phyloP scores from a whole-genome alignment of 345 rosid genomes.

The Aethionema arabicum region DNA sequence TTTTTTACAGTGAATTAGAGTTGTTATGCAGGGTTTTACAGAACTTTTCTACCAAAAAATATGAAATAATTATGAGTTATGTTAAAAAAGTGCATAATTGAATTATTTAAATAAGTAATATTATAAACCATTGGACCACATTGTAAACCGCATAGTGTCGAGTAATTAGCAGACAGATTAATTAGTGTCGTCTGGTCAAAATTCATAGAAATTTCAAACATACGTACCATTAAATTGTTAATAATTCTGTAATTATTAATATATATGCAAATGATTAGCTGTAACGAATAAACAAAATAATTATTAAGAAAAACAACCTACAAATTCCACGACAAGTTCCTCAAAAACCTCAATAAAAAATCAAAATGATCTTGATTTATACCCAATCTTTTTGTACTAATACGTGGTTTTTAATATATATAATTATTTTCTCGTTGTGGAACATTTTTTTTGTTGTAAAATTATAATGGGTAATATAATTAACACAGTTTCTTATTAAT shows the following conservation, averaged over 20 bases:
- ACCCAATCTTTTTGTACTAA: slow-evolving; percentile 15
- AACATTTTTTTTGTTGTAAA: too few relatives aligned
- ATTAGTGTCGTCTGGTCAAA: slow-evolving; percentile 21
- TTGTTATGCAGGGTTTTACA: too few relatives aligned
- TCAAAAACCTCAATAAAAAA: slow-evolving; percentile 13
- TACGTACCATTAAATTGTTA: neutral
- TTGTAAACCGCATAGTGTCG: slow-evolving; percentile 25
- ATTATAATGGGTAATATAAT: too few relatives aligned
- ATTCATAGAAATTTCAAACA: slow-evolving; percentile 26
- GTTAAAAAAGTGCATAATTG: neutral
- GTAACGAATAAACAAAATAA: slow-evolving; percentile 11
- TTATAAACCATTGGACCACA: slow-evolving; percentile 21
- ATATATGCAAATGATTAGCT: slow-evolving; percentile 23
- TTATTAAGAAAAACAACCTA: too few relatives aligned
- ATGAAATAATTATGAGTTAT: too few relatives aligned
- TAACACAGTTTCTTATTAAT: too few relatives aligned
- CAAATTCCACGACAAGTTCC: slow-evolving; percentile 28
- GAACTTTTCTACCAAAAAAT: neutral
- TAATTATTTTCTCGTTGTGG: neutral
- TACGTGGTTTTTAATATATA: slow-evolving; percentile 4
- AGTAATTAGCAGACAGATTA: slow-evolving; percentile 26
- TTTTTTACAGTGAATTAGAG: too few relatives aligned
- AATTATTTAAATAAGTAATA: neutral
- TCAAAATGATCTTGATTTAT: slow-evolving; percentile 18
- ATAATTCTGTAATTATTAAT: neutral